phyloP scores from a whole-genome alignment of 2,329 filamentous ascomycete species.

The Torrubiella hemipterigena region DNA sequence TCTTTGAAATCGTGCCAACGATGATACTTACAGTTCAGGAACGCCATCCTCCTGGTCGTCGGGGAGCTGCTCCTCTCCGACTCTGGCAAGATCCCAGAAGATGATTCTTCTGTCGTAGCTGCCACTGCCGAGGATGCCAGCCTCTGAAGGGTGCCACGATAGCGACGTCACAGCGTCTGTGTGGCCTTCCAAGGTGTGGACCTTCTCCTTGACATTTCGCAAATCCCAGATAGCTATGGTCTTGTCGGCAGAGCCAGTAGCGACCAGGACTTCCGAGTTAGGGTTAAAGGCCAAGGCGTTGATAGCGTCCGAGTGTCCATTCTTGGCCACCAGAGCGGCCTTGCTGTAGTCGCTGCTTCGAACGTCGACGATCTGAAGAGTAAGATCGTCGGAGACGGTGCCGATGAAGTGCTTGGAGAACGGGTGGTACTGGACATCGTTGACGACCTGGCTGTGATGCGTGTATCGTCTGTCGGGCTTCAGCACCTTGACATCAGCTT shows the following conservation, averaged over 20 bases:
- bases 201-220: constrained; percentile 76
- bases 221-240: constrained; percentile 93
- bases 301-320: constrained; percentile 82
- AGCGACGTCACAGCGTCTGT: constrained; percentile 82
- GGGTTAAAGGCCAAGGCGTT: constrained; percentile 96
- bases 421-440: constrained; percentile 93
- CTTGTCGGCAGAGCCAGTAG: constrained; percentile 90
- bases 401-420: constrained; percentile 76
- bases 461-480: constrained; percentile 66
- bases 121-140: constrained; percentile 77
- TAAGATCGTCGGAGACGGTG: constrained; percentile 89
- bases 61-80: constrained; percentile 87
- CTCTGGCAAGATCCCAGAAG: constrained; percentile 89
- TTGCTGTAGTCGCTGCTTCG: constrained; percentile 54
- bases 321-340: constrained; percentile 55
- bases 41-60: constrained; percentile 93
- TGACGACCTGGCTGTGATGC: constrained; percentile 83
- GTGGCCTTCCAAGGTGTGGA: constrained; percentile 84
- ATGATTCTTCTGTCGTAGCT: constrained; percentile 89
- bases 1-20: neutral
- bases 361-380: constrained; percentile 83
- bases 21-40: constrained; percentile 67
- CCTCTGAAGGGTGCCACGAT: constrained; percentile 88
- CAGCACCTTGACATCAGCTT: constrained; percentile 56
- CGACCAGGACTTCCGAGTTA: constrained; percentile 76